Evolutionary conservation across 2,329 filamentous ascomycete species (phyloP), one percentile per base, ranked within the genome.

Genomic region (Neopestalotiopsis rosae): DNA sequence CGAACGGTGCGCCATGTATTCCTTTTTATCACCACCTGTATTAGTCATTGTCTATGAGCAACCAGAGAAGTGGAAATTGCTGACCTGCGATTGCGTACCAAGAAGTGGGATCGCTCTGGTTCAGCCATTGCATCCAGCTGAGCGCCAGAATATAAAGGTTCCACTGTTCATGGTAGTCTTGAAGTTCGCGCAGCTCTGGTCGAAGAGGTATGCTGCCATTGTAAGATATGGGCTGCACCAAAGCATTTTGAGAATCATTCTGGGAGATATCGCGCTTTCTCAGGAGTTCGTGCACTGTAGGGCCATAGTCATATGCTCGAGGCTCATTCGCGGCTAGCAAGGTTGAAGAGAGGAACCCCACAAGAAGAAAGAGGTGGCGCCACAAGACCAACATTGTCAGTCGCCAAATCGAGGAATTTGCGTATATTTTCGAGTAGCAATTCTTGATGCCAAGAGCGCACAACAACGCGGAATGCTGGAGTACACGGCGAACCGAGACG

Each of bases 41-140:
- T 66, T 12, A 57, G n/a, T 61, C 34, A 17, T 45, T 17, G 61
- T 24, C 32, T 13, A 38, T 13, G 69, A 76, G 45, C 14, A 17
- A 52, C 3, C 45, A 52, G 7, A n/a, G 45, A 52, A n/a, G 17
- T n/a, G 17, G 61, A 69, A 66, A 58, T 2, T 32, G 78, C 86
- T 70, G 79, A 93, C 94, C 92, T 69, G 92, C 88, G 74, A 97
- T 87, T 75, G 93, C 89, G 80, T 94, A 97, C 84, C 90, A 96
- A 56, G 93, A 95, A 49, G 92, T 84, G 67, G 85, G 84, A 66
- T 85, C 81, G 20, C 84, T 83, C 80, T 94, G 91, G 71, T 90
- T 83, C 68, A 88, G 88, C 70, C 84, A 87, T 80, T 94, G 90
- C 83, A 95, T 89, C 81, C 90, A 89, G 77, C 88, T 89, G 74